Percentiles rank a stretch among this genome's conserved stretches.
Evolutionary conservation across 345 rosid genomes (phyloP).

Genomic region (Gynandropsis gynandra): DNA sequence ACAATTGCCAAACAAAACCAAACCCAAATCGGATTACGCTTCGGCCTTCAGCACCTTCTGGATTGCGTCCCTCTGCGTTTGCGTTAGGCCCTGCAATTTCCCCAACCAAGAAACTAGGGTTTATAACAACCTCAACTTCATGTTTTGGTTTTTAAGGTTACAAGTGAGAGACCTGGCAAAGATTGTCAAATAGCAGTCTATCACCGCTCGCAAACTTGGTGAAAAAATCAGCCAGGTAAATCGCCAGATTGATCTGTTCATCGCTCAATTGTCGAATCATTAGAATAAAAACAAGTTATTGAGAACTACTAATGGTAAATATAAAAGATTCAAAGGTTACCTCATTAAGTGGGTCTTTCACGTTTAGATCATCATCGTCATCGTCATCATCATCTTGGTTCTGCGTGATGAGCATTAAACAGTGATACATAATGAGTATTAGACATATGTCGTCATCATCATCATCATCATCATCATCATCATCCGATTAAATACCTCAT

Average conservation of each 20-base stretch:
- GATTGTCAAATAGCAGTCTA: constrained; percentile 43
- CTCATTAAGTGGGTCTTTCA: constrained; percentile 69
- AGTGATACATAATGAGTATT: no score
- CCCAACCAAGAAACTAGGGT: constrained; percentile 2
- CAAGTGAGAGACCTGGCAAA: constrained; percentile 52
- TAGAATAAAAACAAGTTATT: constrained; percentile 6
- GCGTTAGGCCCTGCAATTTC: constrained; percentile 46
- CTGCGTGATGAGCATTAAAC: constrained; percentile 25
- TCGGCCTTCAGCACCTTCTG: constrained; percentile 32
- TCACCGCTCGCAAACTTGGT: constrained; percentile 45
- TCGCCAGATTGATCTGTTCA: constrained; percentile 67
- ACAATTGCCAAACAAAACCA: constrained; percentile 2
- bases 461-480: constrained; percentile 7
- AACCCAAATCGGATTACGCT: constrained; percentile 12
- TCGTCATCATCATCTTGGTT: constrained; percentile 56
- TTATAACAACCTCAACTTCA: background rate
- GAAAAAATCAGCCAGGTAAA: constrained; percentile 57
- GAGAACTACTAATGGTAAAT: background rate
- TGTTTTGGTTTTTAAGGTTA: constrained; percentile 13
- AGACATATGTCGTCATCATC: constrained; percentile 9
- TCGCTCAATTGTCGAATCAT: no score
- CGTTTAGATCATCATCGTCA: constrained; percentile 43
- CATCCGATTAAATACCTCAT: constrained; percentile 43
- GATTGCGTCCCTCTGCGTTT: constrained; percentile 44
- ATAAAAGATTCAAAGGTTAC: constrained; percentile 25